Evolutionary conservation across 2,329 filamentous ascomycete species (phyloP), one percentile per base, ranked within the genome.

Genomic region (Westerdykella aurantiaca): DNA sequence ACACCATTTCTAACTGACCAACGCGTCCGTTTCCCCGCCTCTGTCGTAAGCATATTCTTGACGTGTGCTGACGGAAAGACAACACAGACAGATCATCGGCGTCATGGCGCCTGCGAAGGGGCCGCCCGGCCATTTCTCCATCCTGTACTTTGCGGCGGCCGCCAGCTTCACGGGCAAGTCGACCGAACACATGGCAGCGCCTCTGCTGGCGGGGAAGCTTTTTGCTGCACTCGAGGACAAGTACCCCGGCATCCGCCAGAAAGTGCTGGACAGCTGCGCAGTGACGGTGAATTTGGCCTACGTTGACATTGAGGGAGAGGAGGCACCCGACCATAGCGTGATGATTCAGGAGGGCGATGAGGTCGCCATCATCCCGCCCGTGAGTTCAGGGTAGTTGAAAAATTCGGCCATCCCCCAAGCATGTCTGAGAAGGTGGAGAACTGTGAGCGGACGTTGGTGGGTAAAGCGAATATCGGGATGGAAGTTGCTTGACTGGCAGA

Each of bases 321-420:
- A 73, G 34, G 68, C 69, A 25, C 66, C 66, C 14, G 66, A 64
- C 11, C 67, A 67, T 38, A 69, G 69, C 13, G 53, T 73, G 21
- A 63, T 79, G 44, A 85, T 94, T 45, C 69, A 80, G 41, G 80
- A 80, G 49, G 86, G 83, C 22, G 88, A 94, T 61, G 88, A 94
- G 70, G 86, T 94, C 43, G 88, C 85, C 34, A 85, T 94, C 31
- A 91, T 94, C 45, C 88, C 88, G 29, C 88, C 88, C 9, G 88
- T 94, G 52, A 94, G 88, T 72, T 89, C 88, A 31, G 88, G 88
- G 37, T 38, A 38, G 37, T 21, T 21, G 4, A 21, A 6, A 21
- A 3, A 21, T 21, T 21, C 18, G 18, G 18, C 18, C 18, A 21
- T 21, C 4, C 6, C 18, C 18, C 18, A 6, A 21, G 18, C 18